A percentile compares a stretch with the other conserved stretches of the same genome.
These are phyloP conservation scores for Aspergillus indologenus DNA, from an alignment of 495 filamentous ascomycete genomes.

Conservation along the genomic window DNA sequence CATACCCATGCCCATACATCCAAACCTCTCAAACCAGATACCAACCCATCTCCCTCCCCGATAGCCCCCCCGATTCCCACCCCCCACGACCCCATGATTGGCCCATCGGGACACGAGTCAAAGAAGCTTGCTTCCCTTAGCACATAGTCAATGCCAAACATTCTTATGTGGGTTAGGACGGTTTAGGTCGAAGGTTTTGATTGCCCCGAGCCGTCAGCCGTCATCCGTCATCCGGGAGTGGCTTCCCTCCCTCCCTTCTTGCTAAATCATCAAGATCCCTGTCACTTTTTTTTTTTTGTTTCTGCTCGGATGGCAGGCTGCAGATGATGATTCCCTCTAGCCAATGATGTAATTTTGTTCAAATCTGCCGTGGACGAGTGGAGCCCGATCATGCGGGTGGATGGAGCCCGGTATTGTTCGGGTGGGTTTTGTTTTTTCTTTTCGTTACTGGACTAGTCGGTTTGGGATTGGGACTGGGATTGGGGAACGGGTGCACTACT, in stretches of 20 bases:
- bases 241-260: background rate
- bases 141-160: no score
- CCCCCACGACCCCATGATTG: background rate
- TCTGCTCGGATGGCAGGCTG: background rate
- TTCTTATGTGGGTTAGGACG: no score
- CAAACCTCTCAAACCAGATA: no score
- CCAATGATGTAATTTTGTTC: no score
- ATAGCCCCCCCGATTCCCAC: background rate
- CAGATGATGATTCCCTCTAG: background rate
- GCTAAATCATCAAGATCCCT: no score
- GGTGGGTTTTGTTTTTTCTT: no score
- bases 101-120: background rate
- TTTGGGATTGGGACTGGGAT: no score
- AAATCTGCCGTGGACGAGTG: background rate
- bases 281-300: background rate
- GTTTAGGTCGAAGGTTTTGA: no score
- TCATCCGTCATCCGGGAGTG: background rate
- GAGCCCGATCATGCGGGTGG: background rate
- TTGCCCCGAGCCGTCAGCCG: no score
- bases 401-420: background rate
- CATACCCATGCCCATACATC: no score
- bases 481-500: no score
- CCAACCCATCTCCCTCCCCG: no score
- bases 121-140: background rate
- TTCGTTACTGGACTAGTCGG: background rate